These are phyloP conservation scores for Tephrocybe sp. DNA, from an alignment of 768 basidiomycete genomes.

Conservation along the genomic window DNA sequence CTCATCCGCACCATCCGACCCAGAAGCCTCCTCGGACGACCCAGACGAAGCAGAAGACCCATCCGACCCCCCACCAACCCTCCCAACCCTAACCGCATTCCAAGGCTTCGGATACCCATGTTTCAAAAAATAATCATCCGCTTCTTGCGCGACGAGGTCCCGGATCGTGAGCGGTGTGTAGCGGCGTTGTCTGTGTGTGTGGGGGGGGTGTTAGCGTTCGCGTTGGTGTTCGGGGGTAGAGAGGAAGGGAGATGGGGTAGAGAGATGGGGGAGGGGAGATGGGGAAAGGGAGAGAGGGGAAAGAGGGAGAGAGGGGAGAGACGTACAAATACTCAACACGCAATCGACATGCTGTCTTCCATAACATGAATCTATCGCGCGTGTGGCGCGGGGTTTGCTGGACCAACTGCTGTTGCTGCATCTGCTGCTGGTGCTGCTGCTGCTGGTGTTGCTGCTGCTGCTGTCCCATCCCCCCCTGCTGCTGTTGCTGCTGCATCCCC, in stretches of 20 bases:
- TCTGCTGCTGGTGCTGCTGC: not conserved
- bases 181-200: slow-evolving; percentile 16
- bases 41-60: not conserved
- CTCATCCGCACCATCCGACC: too few relatives aligned
- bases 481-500: not conserved
- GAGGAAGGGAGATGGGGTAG: not conserved
- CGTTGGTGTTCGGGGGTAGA: too few relatives aligned
- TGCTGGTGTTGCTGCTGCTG: slow-evolving; percentile 2
- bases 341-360: slow-evolving; percentile 21
- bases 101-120: slow-evolving; percentile 16
- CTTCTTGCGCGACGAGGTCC: slow-evolving; percentile 21
- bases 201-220: too few relatives aligned
- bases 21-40: too few relatives aligned
- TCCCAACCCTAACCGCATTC: not conserved
- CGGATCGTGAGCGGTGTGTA: slow-evolving; percentile 20
- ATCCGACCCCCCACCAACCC: not conserved
- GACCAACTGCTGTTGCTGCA: not conserved
- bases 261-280: too few relatives aligned
- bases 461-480: too few relatives aligned
- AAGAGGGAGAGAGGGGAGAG: not conserved
- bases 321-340: slow-evolving; percentile 21
- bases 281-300: too few relatives aligned
- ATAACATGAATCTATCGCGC: slow-evolving; percentile 12
- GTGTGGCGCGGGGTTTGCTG: slow-evolving; percentile 2
- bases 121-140: slow-evolving; percentile 18